Evolutionary conservation across 1,139 yeast species (phyloP), one percentile per base, ranked within the genome.

Genomic region (Suhomyces terraborum): DNA sequence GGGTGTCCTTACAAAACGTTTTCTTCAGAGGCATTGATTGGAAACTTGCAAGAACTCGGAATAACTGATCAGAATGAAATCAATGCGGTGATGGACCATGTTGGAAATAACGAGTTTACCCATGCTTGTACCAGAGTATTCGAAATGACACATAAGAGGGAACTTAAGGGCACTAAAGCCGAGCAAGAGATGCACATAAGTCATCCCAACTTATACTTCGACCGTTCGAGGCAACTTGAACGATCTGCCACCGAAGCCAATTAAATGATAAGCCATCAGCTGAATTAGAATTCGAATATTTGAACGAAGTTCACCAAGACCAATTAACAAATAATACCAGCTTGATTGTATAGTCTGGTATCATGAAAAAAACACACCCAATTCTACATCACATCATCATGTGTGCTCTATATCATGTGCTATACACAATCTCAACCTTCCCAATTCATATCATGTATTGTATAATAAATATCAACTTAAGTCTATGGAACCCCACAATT

Each of bases 1-100:
- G 98, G 98, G 3, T 91, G 98, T 64, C 97, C 98, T 3, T 93
- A 87, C 64, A 73, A 95, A 43, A 93, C 87, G 53, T 69, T 87
- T 54, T 69, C 78, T 13, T 60, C 78, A 12, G 94, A 87, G 34
- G 73, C 77, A 36, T 69, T 93, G 40, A 69, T 75, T 2, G 53
- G 58, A 4, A 78, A 80, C 45, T 69, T 93, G 49, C 65, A 65
- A 32, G 75, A 71, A 14, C 79, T 89, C 84, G 95, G 95, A 0
- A 69, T 93, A 33, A 72, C 67, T 6, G 93, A 86, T 45, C 75
- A 74, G 39, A 77, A 74, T 42, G 84, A 80, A 39, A 66, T 87
- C 37, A 75, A 78, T 42, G 75, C 77, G 23, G 81, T 91, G 4
- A 53, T 82, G 35, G 88, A 84, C 42, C 80, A 84, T 40, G 84